Conservation (phyloP, 176 grass and related monocot genomes). For the Ensete glaucum region DNA sequence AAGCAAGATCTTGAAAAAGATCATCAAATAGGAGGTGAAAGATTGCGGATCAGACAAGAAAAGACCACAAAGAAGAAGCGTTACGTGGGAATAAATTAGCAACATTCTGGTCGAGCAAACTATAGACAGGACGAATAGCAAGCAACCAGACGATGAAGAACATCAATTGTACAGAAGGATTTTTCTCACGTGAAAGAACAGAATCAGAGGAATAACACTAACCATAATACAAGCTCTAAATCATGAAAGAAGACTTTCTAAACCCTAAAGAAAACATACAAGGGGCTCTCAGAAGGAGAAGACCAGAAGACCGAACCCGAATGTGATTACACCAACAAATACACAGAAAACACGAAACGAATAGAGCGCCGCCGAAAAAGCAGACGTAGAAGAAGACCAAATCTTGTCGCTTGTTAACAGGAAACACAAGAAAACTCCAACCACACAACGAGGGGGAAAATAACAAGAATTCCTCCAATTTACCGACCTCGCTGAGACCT, state of each 20-base stretch:
- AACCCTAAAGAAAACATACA: too few species aligned
- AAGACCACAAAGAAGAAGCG: background rate
- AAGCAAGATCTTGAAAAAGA: background rate
- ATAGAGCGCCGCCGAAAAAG: background rate
- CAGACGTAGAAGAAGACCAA: background rate
- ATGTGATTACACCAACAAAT: background rate
- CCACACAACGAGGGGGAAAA: too few species aligned
- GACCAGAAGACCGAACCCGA: background rate
- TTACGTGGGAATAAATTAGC: background rate
- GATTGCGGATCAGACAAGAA: background rate
- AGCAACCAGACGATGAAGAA: background rate
- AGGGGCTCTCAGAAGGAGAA: background rate
- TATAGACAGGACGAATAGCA: background rate
- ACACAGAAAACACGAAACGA: background rate
- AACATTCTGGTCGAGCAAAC: background rate
- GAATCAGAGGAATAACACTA: background rate
- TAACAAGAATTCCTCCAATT: too few species aligned
- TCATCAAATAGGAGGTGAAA: background rate
- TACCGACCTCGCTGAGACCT: too few species aligned
- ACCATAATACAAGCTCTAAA: too few species aligned
- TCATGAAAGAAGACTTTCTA: too few species aligned
- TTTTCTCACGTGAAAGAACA: background rate
- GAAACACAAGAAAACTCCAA: background rate
- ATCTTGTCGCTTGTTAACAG: background rate
- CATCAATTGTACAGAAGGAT: background rate